Evolutionary conservation across 495 filamentous ascomycete genomes (phyloP).

Genomic region (Hyaloscypha bicolor): DNA sequence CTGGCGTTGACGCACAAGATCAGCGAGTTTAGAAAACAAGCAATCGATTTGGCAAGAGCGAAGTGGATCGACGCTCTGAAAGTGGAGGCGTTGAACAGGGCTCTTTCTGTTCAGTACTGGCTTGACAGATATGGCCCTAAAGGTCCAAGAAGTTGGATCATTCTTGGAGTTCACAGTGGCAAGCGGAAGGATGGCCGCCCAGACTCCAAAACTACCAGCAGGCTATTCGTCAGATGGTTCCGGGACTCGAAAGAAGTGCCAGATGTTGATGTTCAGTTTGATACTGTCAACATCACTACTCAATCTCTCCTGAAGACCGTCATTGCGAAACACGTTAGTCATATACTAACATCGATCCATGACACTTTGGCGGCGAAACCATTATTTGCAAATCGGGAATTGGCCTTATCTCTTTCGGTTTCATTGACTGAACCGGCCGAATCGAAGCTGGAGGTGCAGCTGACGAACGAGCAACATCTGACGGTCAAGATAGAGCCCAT

Average conservation of each 20-base stretch:
- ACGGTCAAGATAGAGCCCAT: slow-evolving; percentile 71
- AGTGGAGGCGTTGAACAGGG: slow-evolving; percentile 75
- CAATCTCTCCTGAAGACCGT: slow-evolving; percentile 71
- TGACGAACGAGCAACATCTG: slow-evolving; percentile 58
- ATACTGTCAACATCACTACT: slow-evolving; percentile 67
- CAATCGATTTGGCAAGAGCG: slow-evolving; percentile 60
- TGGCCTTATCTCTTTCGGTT: slow-evolving; percentile 55
- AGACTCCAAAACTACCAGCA: slow-evolving; percentile 44
- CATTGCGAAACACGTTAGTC: slow-evolving; percentile 71
- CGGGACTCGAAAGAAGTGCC: slow-evolving; percentile 74
- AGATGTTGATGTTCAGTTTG: slow-evolving; percentile 63
- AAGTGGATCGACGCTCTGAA: slow-evolving; percentile 77
- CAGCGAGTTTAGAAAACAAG: slow-evolving; percentile 75
- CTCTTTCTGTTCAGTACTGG: slow-evolving; percentile 91
- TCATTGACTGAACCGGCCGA: slow-evolving; percentile 63
- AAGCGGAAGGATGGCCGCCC: slow-evolving; percentile 40
- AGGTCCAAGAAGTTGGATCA: slow-evolving; percentile 81
- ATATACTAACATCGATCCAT: slow-evolving; percentile 64
- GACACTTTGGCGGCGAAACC: slow-evolving; percentile 54
- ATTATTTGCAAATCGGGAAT: slow-evolving; percentile 57
- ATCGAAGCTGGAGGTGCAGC: slow-evolving; percentile 66
- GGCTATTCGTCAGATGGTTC: slow-evolving; percentile 79
- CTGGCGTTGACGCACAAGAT: slow-evolving; percentile 88
- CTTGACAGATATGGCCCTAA: slow-evolving; percentile 52
- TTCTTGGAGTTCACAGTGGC: slow-evolving; percentile 77